Base-by-base conservation (phyloP, 768 basidiomycete species). In the Tephrocybe sp. region DNA sequence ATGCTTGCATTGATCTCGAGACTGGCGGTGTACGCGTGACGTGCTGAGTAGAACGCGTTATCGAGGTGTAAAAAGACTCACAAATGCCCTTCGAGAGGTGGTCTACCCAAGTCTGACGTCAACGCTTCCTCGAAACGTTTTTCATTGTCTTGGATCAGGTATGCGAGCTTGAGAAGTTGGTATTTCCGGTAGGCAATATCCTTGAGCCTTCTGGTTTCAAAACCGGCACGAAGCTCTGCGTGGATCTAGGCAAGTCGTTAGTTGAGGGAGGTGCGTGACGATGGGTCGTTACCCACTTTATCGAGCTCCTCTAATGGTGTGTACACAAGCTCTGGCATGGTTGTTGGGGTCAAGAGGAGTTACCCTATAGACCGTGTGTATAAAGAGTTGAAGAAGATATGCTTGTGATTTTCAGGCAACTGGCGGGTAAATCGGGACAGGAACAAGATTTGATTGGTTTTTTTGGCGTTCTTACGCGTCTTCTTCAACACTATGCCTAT, bases 131-230 rank as follows among this genome's bases (percentile, higher is more conserved):
- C 74, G 58, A 92, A 79, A 13, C 70, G 77, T 27, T 77, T 68
- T 16, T 69, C 58, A 61, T 94, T 91, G 66, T 94, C 90, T 62
- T 88, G 75, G 58, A 91, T 25, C 56, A 89, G 68, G 62, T 89
- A 87, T 7, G 76, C 83, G 11, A 94, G 76, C 60, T 85, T 80
- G n/a, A 84, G 74, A 21, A 94, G 73, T 67, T 92, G 89, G 36
- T 82, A 76, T 66, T 84, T 91, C 59, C 92, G 76, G 60, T 76
- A 89, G 11, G 74, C 75, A 47, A 92, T 71, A n/a, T 79, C 66
- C 59, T 71, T 83, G 34, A 82, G 78, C 62, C 84, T 89, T 13
- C 88, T 87, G 1, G 80, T 68, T 25, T 67, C 68, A 65, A 90
- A 92, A 5, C 77, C 79, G n/a, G 71, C 69, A 22, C 67, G 71